Percentiles rank a stretch among this genome's conserved stretches.
Evolutionary conservation across 331 rosid species (phyloP).

Genomic region (Ulmus americana): DNA sequence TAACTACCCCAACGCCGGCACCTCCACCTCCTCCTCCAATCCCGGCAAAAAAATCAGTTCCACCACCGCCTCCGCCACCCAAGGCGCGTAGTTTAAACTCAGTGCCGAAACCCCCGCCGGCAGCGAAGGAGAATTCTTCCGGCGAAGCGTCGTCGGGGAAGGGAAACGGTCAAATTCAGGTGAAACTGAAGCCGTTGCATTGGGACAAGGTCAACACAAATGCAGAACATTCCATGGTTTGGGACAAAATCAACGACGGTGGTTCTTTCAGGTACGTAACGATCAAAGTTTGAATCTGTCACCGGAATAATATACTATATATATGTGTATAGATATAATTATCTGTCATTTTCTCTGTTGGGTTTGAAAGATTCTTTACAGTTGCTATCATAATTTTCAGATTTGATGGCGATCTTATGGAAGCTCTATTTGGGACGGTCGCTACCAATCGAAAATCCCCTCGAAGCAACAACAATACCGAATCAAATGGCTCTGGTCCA

Average conservation of each 20-base stretch:
- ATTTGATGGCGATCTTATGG: constrained; percentile 83
- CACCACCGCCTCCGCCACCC: constrained; percentile 31
- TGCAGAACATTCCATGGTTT: constrained; percentile 86
- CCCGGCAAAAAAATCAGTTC: not conserved
- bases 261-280: constrained; percentile 71
- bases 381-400: constrained; percentile 29
- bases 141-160: constrained; percentile 30
- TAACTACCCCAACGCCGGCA: constrained; percentile 10
- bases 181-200: constrained; percentile 75
- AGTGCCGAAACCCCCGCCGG: constrained; percentile 14
- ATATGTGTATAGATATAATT: no score
- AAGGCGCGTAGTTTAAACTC: constrained; percentile 22
- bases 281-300: not conserved
- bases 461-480: constrained; percentile 20
- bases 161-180: constrained; percentile 32
- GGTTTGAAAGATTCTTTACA: not conserved
- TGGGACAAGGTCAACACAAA: constrained; percentile 83
- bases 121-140: not conserved
- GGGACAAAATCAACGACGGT: constrained; percentile 62
- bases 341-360: no score
- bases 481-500: constrained; percentile 26
- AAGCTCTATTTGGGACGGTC: constrained; percentile 72
- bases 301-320: no score
- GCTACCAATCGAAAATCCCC: constrained; percentile 48
- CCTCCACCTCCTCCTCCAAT: constrained; percentile 27